A percentile compares a stretch with the other conserved stretches of the same genome.
Evolutionary conservation across 1,139 yeast genomes (phyloP).

Genomic region (Chernovozyma sophiae-reginae): DNA sequence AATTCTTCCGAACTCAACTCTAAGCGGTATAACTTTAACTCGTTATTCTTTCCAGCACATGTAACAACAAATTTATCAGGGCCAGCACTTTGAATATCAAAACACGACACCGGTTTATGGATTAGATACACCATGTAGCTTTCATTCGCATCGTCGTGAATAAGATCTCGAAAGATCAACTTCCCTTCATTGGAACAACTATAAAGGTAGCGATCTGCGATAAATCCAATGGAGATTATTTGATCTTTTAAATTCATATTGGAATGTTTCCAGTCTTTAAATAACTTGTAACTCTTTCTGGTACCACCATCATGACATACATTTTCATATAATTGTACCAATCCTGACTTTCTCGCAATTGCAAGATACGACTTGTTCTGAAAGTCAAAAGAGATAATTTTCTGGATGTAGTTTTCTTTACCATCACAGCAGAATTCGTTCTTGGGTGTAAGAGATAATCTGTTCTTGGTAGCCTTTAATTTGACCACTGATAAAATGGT

Average conservation of each 20-base stretch:
- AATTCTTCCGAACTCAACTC: constrained; percentile 11
- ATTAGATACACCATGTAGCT: constrained; percentile 27
- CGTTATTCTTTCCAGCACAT: constrained; percentile 46
- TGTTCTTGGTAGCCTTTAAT: constrained; percentile 6
- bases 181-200: constrained; percentile 45
- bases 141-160: constrained; percentile 35
- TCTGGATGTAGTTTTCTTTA: constrained; percentile 17
- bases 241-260: constrained; percentile 18
- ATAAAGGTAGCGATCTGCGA: constrained; percentile 31
- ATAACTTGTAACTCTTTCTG: constrained; percentile 16
- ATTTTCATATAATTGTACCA: constrained; percentile 29
- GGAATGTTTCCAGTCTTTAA: constrained; percentile 38
- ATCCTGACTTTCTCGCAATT: constrained; percentile 25
- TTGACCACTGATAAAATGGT: constrained; percentile 3
- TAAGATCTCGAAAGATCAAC: constrained; percentile 40
- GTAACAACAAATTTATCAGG: constrained; percentile 15
- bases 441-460: constrained; percentile 13
- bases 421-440: constrained; percentile 17
- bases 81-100: constrained; percentile 20
- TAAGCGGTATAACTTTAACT: constrained; percentile 26
- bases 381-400: constrained; percentile 18
- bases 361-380: constrained; percentile 21
- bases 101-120: constrained; percentile 33
- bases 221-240: constrained; percentile 24
- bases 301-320: background rate